These are phyloP conservation scores for Aplosporella prunicola DNA, from an alignment of 2,329 filamentous ascomycete species.

Conservation along the genomic window DNA sequence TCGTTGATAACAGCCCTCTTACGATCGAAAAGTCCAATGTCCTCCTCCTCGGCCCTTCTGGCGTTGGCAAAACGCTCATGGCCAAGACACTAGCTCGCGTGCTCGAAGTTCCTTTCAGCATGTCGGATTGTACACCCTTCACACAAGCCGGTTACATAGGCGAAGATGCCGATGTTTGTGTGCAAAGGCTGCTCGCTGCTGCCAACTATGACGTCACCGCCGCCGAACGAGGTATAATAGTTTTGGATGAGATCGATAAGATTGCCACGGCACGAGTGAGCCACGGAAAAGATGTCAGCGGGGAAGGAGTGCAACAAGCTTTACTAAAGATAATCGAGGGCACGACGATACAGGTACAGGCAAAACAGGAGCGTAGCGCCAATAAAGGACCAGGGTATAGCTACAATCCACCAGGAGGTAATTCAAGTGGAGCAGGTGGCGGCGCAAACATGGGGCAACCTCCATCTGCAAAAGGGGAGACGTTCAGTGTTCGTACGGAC, in stretches of 20 bases:
- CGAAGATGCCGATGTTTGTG: conserved; percentile 92
- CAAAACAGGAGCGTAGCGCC: conserved; percentile 60
- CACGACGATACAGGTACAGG: conserved; percentile 82
- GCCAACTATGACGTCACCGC: conserved; percentile 79
- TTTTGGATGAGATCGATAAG: conserved; percentile 95
- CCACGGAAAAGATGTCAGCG: conserved; percentile 87
- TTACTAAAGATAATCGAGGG: conserved; percentile 93
- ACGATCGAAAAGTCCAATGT: conserved; percentile 95
- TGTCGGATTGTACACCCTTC: conserved; percentile 91
- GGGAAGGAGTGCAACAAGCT: conserved; percentile 94
- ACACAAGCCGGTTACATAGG: conserved; percentile 97
- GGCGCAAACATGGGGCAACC: conserved; percentile 19
- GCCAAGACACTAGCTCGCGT: conserved; percentile 83
- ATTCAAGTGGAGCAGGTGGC: conserved; percentile 13
- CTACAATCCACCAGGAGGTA: conserved; percentile 15
- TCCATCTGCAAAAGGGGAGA: conserved; percentile 43
- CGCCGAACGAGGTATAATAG: conserved; percentile 86
- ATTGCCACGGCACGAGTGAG: conserved; percentile 80
- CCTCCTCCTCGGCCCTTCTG: conserved; percentile 80
- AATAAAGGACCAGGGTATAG: conserved; percentile 14
- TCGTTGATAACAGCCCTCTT: conserved; percentile 50
- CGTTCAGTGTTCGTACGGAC: conserved; percentile 74
- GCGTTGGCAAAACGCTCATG: conserved; percentile 94
- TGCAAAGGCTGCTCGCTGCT: conserved; percentile 81
- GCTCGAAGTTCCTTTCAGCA: conserved; percentile 90